Conservation (phyloP, 2,329 filamentous ascomycete species). For the Aspergillus thermomutatus region DNA sequence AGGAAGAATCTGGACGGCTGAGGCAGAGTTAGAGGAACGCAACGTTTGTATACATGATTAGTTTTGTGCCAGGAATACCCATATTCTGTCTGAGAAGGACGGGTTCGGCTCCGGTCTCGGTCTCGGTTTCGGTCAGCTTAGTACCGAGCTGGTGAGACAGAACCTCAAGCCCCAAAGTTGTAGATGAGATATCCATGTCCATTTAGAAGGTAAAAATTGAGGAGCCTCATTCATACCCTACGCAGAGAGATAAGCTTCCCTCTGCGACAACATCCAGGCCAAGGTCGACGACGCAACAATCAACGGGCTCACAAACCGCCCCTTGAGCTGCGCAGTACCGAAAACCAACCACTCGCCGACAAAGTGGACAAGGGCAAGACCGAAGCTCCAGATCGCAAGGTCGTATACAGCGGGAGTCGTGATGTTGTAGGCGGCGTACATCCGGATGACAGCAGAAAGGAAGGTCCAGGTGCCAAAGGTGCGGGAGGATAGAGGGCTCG, state of each 20-base stretch:
- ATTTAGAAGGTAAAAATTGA: constrained; percentile 5
- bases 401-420: constrained; percentile 70
- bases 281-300: constrained; percentile 54
- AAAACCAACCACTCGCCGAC: constrained; percentile 76
- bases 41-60: constrained; percentile 4
- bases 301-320: constrained; percentile 58
- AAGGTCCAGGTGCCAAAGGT: constrained; percentile 89
- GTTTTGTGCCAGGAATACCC: constrained; percentile 7
- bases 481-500: constrained; percentile 72
- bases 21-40: neutral
- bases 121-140: neutral
- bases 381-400: constrained; percentile 77
- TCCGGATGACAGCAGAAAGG: constrained; percentile 69
- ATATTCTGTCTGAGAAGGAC: neutral
- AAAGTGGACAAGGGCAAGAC: constrained; percentile 74
- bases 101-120: neutral
- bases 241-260: constrained; percentile 30
- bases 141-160: constrained; percentile 1
- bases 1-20: constrained; percentile 56
- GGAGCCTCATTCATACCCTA: constrained; percentile 14
- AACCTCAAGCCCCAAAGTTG: neutral
- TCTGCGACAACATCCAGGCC: constrained; percentile 63
- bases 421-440: constrained; percentile 83
- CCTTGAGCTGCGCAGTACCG: constrained; percentile 66
- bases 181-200: neutral